Evolutionary conservation across 176 grass and related monocot genomes (phyloP).

Genomic region (Oryza longistaminata): DNA sequence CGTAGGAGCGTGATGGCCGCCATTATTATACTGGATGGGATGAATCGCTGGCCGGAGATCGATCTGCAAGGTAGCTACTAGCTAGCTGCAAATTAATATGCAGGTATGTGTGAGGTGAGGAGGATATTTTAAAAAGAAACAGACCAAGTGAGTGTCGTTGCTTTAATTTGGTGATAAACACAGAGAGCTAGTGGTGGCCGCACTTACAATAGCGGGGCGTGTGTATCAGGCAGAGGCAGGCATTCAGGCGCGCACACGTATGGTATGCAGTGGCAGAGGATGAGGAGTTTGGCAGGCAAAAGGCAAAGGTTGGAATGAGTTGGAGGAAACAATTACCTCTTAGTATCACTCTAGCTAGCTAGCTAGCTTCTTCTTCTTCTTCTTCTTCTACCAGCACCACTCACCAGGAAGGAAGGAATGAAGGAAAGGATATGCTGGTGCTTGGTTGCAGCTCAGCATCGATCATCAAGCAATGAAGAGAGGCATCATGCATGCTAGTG

Average conservation of each 20-base stretch:
- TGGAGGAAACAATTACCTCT: slow-evolving; percentile 17
- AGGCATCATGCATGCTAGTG: not conserved
- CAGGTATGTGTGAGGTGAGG: not conserved
- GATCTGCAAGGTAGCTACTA: not conserved
- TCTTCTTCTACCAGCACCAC: not conserved
- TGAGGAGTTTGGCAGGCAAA: not conserved
- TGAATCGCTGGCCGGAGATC: not conserved
- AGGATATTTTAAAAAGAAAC: not conserved
- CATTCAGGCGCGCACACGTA: not conserved
- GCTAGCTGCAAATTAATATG: no score
- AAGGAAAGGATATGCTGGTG: not conserved
- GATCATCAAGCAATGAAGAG: not conserved
- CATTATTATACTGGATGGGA: not conserved
- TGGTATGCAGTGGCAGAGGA: not conserved
- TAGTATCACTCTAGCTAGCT: slow-evolving; percentile 29
- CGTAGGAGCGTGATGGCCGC: slow-evolving; percentile 48
- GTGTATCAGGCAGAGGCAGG: not conserved
- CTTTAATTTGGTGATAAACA: not conserved
- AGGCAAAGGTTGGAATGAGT: slow-evolving; percentile 6
- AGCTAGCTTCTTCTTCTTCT: no score
- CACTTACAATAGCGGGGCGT: slow-evolving; percentile 20
- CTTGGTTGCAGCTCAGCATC: not conserved
- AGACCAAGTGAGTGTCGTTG: not conserved
- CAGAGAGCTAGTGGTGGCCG: slow-evolving; percentile 2
- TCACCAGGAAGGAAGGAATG: not conserved